A percentile compares a stretch with the other conserved stretches of the same genome.
These are phyloP conservation scores for Umbelopsis vinacea DNA, from an alignment of 192 early-diverging fungal genomes.

Conservation along the genomic window DNA sequence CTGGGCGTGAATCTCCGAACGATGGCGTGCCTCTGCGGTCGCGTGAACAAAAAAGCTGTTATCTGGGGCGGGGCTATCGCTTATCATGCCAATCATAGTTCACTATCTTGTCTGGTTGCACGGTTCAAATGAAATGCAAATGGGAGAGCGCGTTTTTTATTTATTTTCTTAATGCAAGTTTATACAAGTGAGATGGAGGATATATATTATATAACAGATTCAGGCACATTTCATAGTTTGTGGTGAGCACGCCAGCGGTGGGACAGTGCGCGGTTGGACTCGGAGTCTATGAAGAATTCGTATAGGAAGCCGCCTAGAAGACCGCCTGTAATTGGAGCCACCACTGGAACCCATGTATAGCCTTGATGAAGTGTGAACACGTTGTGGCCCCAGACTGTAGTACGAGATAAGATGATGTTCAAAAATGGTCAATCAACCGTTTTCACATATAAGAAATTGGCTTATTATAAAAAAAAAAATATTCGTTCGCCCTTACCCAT, in stretches of 20 bases:
- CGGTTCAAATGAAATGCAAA: not conserved
- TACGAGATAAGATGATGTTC: not conserved
- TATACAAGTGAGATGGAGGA: not conserved
- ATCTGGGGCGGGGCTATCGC: not conserved
- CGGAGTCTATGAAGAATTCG: conserved; percentile 60
- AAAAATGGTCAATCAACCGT: not conserved
- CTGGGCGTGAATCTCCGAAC: not conserved
- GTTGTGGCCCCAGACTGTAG: conserved; percentile 62
- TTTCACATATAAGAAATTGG: conserved; percentile 3
- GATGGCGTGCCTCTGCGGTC: conserved; percentile 15
- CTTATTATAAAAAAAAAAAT: conserved; percentile 14
- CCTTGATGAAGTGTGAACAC: conserved; percentile 67
- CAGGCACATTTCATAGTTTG: not conserved
- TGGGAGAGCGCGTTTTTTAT: not conserved
- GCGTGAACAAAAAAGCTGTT: conserved; percentile 19
- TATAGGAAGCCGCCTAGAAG: conserved; percentile 61
- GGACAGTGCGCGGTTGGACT: not conserved
- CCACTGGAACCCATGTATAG: conserved; percentile 76
- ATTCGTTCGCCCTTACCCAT: conserved; percentile 13
- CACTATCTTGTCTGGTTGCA: not conserved
- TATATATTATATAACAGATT: not conserved
- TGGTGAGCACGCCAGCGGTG: conserved; percentile 8
- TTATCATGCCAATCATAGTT: not conserved
- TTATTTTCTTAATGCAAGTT: not conserved
- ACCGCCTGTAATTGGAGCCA: conserved; percentile 73